Percentiles rank a stretch among this genome's conserved stretches.
phyloP scores from a whole-genome alignment of 2,329 filamentous ascomycete species.

The Penicillium sumatraense region DNA sequence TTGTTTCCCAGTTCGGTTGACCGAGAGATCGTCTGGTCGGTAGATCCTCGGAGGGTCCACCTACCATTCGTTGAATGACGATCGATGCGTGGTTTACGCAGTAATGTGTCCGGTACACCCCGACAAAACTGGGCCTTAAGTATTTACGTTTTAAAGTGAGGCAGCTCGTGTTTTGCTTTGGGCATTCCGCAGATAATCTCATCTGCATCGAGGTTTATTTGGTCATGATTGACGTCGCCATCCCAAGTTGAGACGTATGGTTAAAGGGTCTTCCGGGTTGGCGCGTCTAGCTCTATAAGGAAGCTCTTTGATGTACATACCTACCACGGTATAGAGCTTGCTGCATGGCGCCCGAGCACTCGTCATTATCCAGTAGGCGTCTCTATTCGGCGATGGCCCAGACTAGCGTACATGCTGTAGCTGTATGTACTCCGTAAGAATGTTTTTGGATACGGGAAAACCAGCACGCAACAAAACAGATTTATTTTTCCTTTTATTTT shows the following conservation, averaged over 20 bases:
- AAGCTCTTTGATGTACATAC: not conserved
- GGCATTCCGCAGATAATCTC: not conserved
- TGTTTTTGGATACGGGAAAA: not conserved
- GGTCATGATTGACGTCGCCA: not conserved
- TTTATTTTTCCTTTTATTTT: too few species aligned
- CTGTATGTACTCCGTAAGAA: not conserved
- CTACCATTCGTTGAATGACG: constrained; percentile 10
- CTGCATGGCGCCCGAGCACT: not conserved
- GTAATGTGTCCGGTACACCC: constrained; percentile 1
- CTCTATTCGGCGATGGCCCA: not conserved
- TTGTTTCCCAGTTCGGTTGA: constrained; percentile 21
- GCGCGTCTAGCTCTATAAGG: too few species aligned
- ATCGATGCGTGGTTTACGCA: constrained; percentile 8
- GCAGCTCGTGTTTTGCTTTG: not conserved
- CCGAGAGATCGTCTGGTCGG: constrained; percentile 24
- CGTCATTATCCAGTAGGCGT: not conserved
- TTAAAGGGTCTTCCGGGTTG: not conserved
- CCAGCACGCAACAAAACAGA: too few species aligned
- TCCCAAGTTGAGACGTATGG: not conserved
- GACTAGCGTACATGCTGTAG: not conserved
- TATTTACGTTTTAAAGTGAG: not conserved
- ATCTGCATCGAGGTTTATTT: not conserved
- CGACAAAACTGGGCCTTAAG: constrained; percentile 4
- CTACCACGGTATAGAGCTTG: not conserved
- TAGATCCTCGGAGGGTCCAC: constrained; percentile 23